Evolutionary conservation across 331 rosid genomes (phyloP).

Genomic region (Phaseolus coccineus): DNA sequence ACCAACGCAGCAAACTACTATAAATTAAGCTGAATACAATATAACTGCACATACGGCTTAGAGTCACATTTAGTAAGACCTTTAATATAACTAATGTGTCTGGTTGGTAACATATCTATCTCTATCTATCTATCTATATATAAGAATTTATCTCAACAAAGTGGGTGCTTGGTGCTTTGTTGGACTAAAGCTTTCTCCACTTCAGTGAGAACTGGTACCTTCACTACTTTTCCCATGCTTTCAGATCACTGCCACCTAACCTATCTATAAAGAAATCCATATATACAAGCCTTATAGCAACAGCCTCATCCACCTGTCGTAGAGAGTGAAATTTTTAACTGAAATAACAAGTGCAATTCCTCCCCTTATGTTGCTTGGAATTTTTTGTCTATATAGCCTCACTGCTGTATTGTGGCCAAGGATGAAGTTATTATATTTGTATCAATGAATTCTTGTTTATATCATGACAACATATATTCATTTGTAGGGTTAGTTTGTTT

Average conservation of each 20-base stretch:
- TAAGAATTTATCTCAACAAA: not conserved
- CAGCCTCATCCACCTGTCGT: not conserved
- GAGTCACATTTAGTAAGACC: not conserved
- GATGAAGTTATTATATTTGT: not conserved
- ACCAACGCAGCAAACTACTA: not conserved
- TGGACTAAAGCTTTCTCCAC: not conserved
- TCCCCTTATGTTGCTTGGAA: not conserved
- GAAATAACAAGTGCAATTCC: not conserved
- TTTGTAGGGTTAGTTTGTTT: not conserved
- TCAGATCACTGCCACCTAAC: not conserved
- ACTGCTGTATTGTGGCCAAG: not conserved
- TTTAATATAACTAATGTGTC: not conserved
- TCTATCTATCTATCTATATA: not conserved
- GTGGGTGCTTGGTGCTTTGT: not conserved
- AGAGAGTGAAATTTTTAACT: not conserved
- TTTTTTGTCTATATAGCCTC: not conserved
- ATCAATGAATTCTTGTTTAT: not conserved
- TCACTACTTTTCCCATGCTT: not conserved
- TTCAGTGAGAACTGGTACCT: not conserved
- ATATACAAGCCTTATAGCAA: not conserved
- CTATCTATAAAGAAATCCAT: not conserved
- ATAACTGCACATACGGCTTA: not conserved
- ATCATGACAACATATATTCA: not conserved
- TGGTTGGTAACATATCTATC: not conserved
- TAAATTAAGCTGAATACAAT: not conserved